These are phyloP conservation scores for Neofusicoccum laricinum DNA, from an alignment of 2,329 filamentous ascomycete species.

Conservation along the genomic window DNA sequence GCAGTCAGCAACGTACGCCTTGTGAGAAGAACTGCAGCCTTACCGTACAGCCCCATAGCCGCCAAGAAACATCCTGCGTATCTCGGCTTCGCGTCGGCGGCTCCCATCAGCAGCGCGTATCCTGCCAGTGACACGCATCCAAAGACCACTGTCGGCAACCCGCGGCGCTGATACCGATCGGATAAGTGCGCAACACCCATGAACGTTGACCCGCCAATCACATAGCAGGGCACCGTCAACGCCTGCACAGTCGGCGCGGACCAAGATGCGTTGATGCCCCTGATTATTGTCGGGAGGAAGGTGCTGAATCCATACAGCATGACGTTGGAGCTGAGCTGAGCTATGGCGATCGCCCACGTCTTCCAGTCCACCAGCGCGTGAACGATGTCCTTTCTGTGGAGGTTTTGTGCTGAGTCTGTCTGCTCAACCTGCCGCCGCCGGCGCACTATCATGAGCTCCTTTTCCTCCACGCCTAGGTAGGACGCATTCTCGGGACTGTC, in stretches of 20 bases:
- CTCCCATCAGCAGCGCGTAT: constrained; percentile 41
- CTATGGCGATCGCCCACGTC: constrained; percentile 66
- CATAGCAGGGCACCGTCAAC: constrained; percentile 75
- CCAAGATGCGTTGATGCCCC: constrained; percentile 61
- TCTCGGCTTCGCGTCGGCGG: not conserved
- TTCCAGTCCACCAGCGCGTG: constrained; percentile 73
- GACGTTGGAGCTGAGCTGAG: constrained; percentile 70
- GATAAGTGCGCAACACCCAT: constrained; percentile 64
- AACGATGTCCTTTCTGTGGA: constrained; percentile 62
- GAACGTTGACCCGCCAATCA: constrained; percentile 67
- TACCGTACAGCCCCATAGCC: constrained; percentile 65
- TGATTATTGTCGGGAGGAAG: constrained; percentile 76
- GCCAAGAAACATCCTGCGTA: constrained; percentile 79
- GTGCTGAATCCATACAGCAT: constrained; percentile 79
- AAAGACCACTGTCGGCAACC: constrained; percentile 62
- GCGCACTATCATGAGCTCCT: constrained; percentile 53
- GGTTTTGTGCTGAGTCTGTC: constrained; percentile 49
- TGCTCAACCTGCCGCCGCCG: constrained; percentile 50
- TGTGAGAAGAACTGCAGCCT: not conserved
- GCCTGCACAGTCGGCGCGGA: constrained; percentile 66
- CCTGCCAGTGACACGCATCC: constrained; percentile 63
- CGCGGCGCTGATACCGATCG: constrained; percentile 65
- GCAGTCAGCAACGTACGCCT: not conserved
- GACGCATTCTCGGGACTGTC: constrained; percentile 65
- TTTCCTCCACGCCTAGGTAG: constrained; percentile 60